These are phyloP conservation scores for Cyberlindnera saturnus DNA, from an alignment of 805 yeast species.

Conservation along the genomic window DNA sequence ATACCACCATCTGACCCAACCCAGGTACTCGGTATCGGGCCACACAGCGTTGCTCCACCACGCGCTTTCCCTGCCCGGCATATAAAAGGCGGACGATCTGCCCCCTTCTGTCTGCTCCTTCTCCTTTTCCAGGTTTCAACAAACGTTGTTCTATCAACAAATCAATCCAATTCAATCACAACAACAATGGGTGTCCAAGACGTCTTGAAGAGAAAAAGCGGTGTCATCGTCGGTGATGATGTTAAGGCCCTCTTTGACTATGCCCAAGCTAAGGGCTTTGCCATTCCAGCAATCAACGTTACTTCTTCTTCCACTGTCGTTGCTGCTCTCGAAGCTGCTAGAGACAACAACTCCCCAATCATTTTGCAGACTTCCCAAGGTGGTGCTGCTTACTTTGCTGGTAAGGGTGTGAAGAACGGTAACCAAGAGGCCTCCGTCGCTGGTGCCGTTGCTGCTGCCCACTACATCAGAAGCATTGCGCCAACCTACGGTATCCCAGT, in stretches of 20 bases:
- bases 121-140: no score
- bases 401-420: conserved; percentile 94
- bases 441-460: conserved; percentile 97
- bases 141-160: background rate
- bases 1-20: no score
- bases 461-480: conserved; percentile 93
- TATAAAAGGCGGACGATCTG: no score
- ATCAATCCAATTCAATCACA: background rate
- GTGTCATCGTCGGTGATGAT: conserved; percentile 99
- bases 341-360: conserved; percentile 91
- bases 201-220: conserved; percentile 83
- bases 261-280: conserved; percentile 90
- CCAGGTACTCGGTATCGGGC: background rate
- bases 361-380: conserved; percentile 96
- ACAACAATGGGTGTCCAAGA: conserved; percentile 56
- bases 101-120: no score
- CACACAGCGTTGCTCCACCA: background rate
- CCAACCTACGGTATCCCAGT: conserved; percentile 97
- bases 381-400: conserved; percentile 99
- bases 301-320: conserved; percentile 96
- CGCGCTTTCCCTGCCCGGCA: no score
- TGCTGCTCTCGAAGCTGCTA: conserved; percentile 96
- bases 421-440: conserved; percentile 92
- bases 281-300: conserved; percentile 97
- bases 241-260: conserved; percentile 78